A percentile compares a stretch with the other conserved stretches of the same genome.
Conservation (phyloP, 805 yeast genomes). For the Metschnikowia kofuensis region DNA sequence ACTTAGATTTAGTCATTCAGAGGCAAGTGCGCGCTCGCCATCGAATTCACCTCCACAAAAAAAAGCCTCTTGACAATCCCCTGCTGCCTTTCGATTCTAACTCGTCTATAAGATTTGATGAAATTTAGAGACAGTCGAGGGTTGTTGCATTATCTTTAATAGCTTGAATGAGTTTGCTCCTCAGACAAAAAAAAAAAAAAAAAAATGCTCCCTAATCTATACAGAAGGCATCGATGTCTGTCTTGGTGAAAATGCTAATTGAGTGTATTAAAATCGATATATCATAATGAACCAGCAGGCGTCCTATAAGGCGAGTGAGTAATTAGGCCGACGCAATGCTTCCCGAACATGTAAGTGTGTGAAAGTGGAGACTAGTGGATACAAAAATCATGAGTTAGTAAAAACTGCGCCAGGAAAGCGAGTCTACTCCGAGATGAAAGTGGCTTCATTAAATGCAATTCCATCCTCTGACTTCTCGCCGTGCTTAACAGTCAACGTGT, state of each 20-base stretch:
- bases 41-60: too few species aligned
- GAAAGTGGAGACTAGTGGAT: background rate
- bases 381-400: background rate
- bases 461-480: constrained; percentile 54
- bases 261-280: background rate
- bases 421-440: constrained; percentile 57
- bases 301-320: background rate
- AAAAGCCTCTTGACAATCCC: too few species aligned
- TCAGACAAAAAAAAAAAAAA: too few species aligned
- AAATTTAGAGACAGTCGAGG: too few species aligned
- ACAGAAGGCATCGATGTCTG: too few species aligned
- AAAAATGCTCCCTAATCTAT: too few species aligned
- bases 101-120: too few species aligned
- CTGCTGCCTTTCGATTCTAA: too few species aligned
- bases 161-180: too few species aligned
- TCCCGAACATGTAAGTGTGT: background rate
- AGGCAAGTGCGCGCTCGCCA: too few species aligned
- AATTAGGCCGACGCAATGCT: background rate
- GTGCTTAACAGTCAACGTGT: constrained; percentile 51
- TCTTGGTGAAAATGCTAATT: background rate
- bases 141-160: too few species aligned
- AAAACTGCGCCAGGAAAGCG: background rate
- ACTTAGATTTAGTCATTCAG: too few species aligned
- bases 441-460: constrained; percentile 71
- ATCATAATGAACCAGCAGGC: background rate